phyloP scores from a whole-genome alignment of 371 early-diverging fungal species.

The Parasitella parasitica region DNA sequence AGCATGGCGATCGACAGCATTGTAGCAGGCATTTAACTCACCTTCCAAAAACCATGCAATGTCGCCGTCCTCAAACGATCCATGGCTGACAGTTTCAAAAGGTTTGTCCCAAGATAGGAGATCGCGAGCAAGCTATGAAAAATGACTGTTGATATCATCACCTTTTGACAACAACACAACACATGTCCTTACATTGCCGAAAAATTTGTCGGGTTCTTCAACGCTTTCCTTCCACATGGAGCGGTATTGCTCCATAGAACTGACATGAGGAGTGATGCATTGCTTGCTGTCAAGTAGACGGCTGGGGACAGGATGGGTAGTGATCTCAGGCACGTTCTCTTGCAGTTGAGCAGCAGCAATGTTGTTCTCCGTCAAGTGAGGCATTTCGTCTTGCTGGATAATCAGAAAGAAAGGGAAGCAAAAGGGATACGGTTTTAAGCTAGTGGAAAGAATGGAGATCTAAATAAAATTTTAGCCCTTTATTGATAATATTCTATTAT shows the following conservation, averaged over 20 bases:
- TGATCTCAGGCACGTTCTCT: conserved; percentile 7
- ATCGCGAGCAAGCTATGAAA: neutral
- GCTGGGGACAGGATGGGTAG: conserved; percentile 49
- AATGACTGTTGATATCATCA: conserved; percentile 28
- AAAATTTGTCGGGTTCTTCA: conserved; percentile 80
- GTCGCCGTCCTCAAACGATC: conserved; percentile 73
- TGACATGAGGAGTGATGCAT: conserved; percentile 69
- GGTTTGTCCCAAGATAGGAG: conserved; percentile 77
- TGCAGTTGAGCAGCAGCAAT: neutral
- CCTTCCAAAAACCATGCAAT: conserved; percentile 95
- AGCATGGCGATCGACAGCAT: conserved; percentile 97
- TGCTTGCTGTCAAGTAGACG: conserved; percentile 26
- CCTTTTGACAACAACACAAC: neutral
- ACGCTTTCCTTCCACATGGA: conserved; percentile 78
- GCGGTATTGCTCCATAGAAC: conserved; percentile 76
- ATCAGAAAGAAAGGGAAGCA: neutral
- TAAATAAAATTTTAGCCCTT: neutral
- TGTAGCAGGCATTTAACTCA: conserved; percentile 91
- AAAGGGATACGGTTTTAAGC: neutral
- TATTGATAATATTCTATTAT: too few species aligned
- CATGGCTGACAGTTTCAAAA: conserved; percentile 65
- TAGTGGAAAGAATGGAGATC: neutral
- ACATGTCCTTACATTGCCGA: conserved; percentile 72
- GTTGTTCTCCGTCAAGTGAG: conserved; percentile 3
- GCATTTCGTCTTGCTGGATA: neutral